Percentiles rank a stretch among this genome's conserved stretches.
phyloP scores from a whole-genome alignment of 768 basidiomycete species.

The Russula ochroleuca region DNA sequence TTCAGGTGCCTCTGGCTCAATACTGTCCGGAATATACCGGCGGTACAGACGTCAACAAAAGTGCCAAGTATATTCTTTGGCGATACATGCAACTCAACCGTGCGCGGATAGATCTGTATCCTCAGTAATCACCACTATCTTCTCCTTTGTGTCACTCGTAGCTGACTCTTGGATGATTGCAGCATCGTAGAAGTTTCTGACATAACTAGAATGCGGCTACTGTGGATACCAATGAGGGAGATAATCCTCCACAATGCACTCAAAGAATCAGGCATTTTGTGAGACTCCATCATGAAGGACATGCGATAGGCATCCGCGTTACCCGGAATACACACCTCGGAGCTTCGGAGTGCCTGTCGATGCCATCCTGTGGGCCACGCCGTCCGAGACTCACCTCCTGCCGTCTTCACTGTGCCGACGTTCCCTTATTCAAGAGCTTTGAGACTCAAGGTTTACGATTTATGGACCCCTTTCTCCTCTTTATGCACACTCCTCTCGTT shows the following conservation, averaged over 20 bases:
- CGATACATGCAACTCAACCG: slow-evolving; percentile 44
- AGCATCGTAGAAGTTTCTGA: not conserved
- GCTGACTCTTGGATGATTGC: not conserved
- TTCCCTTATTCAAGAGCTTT: no score
- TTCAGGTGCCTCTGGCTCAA: slow-evolving; percentile 30
- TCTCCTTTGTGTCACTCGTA: not conserved
- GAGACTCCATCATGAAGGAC: not conserved
- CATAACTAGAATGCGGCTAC: rapidly evolving
- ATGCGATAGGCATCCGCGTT: not conserved
- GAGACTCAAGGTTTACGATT: no score
- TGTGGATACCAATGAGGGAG: not conserved
- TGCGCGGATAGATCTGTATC: not conserved
- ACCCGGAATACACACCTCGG: not conserved
- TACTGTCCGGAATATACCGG: slow-evolving; percentile 45
- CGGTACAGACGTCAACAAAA: slow-evolving; percentile 43
- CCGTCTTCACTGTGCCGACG: no score
- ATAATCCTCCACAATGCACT: not conserved
- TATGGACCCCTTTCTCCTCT: no score
- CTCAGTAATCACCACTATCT: not conserved
- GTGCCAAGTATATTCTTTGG: slow-evolving; percentile 47
- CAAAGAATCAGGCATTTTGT: not conserved
- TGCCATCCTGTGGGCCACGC: no score
- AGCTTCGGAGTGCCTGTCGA: not conserved
- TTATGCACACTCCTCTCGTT: no score
- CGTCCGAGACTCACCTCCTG: no score